Base-by-base conservation (phyloP, 106 monocot genomes). In the Dendrobium huoshanense region DNA sequence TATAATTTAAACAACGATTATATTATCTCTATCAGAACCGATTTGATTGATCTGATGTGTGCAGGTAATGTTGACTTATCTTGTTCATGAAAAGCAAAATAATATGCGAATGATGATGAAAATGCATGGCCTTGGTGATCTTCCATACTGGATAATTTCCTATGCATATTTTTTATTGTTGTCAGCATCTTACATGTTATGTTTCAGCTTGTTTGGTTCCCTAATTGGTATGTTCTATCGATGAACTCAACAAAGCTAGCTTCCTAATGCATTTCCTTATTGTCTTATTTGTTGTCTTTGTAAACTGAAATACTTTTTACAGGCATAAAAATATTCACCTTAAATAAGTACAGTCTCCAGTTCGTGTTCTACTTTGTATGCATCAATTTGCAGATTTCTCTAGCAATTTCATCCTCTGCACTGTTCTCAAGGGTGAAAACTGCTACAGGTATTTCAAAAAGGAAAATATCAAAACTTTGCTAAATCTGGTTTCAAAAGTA, bases 101-200 rank as follows among this genome's bases (percentile, higher is more conserved):
- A 90, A 88, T 4, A 67, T 90, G 73, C 81, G 80, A 74, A 88
- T 90, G 15, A 86, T 93, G 86, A 93, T 93, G 92, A 93, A 93
- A 82, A 93, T 93, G 92, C 90, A 93, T 80, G 92, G 90, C 9
- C 92, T 93, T 48, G 87, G 83, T 59, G 90, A 93, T 86, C 76
- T 84, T 17, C 83, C 92, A 33, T 93, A 93, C 73, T 85, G 88
- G 90, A 54, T 86, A 7, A 88, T 93, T 42, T 83, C 88, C 73
- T 93, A 93, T 80, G 79, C 41, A 22, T 93, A 93, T 80, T 93
- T 93, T 77, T 75, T 93, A 20, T 0, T 76, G 0, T 31, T 93
- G 75, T 93, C 92, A 20, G 10, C 48, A 9, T 47, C 85, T n/a
- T 90, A 93, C 64, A 41, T 90, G 43, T 8, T 90, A 54, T 78